phyloP scores from a whole-genome alignment of 371 early-diverging fungal genomes.

The Lichtheimia ornata region DNA sequence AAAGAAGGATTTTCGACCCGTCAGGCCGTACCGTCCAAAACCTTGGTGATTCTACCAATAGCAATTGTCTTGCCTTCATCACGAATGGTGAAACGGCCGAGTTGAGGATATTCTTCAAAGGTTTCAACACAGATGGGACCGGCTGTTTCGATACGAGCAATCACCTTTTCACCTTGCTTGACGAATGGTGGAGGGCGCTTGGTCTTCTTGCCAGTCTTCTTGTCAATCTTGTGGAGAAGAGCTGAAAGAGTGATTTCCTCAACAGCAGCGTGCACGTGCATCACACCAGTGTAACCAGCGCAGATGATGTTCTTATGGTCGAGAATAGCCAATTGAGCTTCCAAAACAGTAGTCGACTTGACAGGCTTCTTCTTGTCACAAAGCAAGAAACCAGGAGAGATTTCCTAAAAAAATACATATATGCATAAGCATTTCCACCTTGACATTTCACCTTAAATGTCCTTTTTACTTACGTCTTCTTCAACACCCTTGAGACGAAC shows the following conservation, averaged over 20 bases:
- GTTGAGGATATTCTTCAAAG: slow-evolving; percentile 86
- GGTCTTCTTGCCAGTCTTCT: slow-evolving; percentile 83
- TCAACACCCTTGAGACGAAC: slow-evolving; percentile 90
- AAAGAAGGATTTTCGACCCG: slow-evolving; percentile 5
- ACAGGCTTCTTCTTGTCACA: slow-evolving; percentile 81
- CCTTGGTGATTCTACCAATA: slow-evolving; percentile 90
- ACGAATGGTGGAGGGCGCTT: slow-evolving; percentile 90
- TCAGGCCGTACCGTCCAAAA: slow-evolving; percentile 40
- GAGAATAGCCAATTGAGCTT: slow-evolving; percentile 87
- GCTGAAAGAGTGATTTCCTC: slow-evolving; percentile 85
- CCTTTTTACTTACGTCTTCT: slow-evolving; percentile 72
- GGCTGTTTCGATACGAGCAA: slow-evolving; percentile 81
- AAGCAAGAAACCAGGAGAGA: slow-evolving; percentile 85
- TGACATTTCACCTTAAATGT: too few relatives aligned
- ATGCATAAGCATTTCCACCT: too few relatives aligned
- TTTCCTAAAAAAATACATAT: slow-evolving; percentile 45
- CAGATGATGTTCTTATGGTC: slow-evolving; percentile 95
- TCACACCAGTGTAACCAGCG: slow-evolving; percentile 90
- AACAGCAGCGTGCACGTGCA: slow-evolving; percentile 87
- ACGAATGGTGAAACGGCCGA: slow-evolving; percentile 96
- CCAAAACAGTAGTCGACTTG: slow-evolving; percentile 74
- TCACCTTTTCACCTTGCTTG: slow-evolving; percentile 85
- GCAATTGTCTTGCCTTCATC: slow-evolving; percentile 93
- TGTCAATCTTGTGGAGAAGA: slow-evolving; percentile 89
- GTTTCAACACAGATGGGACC: slow-evolving; percentile 86